Evolutionary conservation across 768 basidiomycete species (phyloP).

Genomic region (Leccinellum luteum): DNA sequence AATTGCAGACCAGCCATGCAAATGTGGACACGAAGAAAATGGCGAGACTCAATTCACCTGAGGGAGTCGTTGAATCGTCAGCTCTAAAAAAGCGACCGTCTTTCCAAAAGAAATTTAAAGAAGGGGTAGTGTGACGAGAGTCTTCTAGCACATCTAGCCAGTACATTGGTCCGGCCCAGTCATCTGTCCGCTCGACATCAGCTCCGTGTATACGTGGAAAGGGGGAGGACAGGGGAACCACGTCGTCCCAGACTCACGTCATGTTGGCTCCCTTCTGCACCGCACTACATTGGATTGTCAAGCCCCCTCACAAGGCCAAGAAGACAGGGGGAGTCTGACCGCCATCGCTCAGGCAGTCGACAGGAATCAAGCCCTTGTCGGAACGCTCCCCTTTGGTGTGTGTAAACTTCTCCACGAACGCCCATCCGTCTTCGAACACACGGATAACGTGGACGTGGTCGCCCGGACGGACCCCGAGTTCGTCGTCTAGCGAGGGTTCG

Average conservation of each 20-base stretch:
- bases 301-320: slow-evolving; percentile 29
- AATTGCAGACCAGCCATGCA: background rate
- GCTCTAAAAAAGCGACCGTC: background rate
- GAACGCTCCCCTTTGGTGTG: background rate
- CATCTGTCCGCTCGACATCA: background rate
- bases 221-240: background rate
- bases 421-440: slow-evolving; percentile 73
- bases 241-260: slow-evolving; percentile 3
- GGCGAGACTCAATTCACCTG: background rate
- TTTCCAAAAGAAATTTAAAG: background rate
- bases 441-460: slow-evolving; percentile 53
- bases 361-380: slow-evolving; percentile 56
- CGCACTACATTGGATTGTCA: background rate
- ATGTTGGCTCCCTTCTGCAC: background rate
- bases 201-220: background rate
- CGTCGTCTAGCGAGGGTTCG: slow-evolving; percentile 53
- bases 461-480: slow-evolving; percentile 49
- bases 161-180: background rate
- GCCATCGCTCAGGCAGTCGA: slow-evolving; percentile 60
- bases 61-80: background rate
- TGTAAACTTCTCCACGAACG: slow-evolving; percentile 49
- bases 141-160: background rate
- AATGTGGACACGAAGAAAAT: background rate
- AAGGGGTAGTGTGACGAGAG: background rate
- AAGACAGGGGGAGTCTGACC: slow-evolving; percentile 48